These are phyloP conservation scores for Comarum palustre DNA, from an alignment of 306 rosid genomes.

Conservation along the genomic window DNA sequence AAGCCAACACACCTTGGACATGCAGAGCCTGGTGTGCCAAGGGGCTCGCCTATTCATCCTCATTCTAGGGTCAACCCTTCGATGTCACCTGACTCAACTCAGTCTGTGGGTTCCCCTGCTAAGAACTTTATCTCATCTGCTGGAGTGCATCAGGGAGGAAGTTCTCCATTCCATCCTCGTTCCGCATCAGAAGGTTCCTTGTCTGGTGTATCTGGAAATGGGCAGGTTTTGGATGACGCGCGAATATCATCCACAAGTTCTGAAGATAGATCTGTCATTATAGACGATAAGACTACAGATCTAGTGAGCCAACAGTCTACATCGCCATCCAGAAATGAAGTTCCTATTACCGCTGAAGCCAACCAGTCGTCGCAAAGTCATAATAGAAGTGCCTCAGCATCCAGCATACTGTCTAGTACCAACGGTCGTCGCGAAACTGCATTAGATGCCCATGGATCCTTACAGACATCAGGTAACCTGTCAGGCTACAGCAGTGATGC, in stretches of 20 bases:
- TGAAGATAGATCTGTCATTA: slow-evolving; percentile 61
- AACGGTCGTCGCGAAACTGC: slow-evolving; percentile 47
- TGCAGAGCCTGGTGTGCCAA: slow-evolving; percentile 50
- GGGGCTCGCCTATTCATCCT: slow-evolving; percentile 53
- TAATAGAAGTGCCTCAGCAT: slow-evolving; percentile 56
- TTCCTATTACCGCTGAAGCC: slow-evolving; percentile 40
- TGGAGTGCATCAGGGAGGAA: slow-evolving; percentile 46
- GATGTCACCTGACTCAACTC: slow-evolving; percentile 57
- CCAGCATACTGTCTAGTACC: slow-evolving; percentile 47
- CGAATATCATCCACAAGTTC: slow-evolving; percentile 45
- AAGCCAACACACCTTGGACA: slow-evolving; percentile 55
- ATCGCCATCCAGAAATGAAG: slow-evolving; percentile 57
- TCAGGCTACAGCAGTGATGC: slow-evolving; percentile 64
- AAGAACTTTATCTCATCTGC: slow-evolving; percentile 42
- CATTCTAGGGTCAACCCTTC: slow-evolving; percentile 56
- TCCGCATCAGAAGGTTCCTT: slow-evolving; percentile 74
- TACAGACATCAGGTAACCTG: slow-evolving; percentile 43
- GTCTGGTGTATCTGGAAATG: slow-evolving; percentile 45
- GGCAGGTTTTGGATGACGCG: slow-evolving; percentile 47
- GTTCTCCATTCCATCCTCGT: slow-evolving; percentile 75
- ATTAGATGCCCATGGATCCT: slow-evolving; percentile 49
- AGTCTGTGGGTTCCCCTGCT: slow-evolving; percentile 54
- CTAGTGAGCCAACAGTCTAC: slow-evolving; percentile 49
- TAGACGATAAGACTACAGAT: slow-evolving; percentile 57
- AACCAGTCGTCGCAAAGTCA: slow-evolving; percentile 54